Evolutionary conservation across 805 yeast species (phyloP), one percentile per base, ranked within the genome.

Genomic region (Candida insectalens): DNA sequence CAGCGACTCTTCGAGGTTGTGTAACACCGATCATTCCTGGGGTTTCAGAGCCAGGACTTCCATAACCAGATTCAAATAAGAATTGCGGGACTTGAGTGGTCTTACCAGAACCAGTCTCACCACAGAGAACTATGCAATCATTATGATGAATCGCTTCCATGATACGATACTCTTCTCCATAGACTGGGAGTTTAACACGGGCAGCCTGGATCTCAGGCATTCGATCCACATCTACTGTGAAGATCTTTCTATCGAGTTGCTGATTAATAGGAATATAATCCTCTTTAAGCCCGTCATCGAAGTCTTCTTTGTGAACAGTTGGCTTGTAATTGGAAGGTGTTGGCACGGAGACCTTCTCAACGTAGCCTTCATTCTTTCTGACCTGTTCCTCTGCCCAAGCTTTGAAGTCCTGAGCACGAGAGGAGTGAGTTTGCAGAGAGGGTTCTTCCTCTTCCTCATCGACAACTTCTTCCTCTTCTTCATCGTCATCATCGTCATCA

Each of bases 51-150:
- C 68, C 66, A 5, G 53, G 44, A 29, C 60, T 55, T 4, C 96
- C 96, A 51, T 80, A 89, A 2, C 97, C 97, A 1, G 95, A 74
- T 57, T 92, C 99, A 50, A 77, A 85, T 29, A 92, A 59, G 49
- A 92, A 92, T 53, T 92, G 99, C 0, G 99, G 98, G 4, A 92
- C 88, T 59, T 92, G 99, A 0, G 99, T 92, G 2, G 98, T 92
- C 55, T 92, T 92, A 59, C 98, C 98, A 3, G 96, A 87, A 47
- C 98, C 98, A 1, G 98, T 92, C 48, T 88, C 97, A 66, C 98
- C 98, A 62, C 96, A 89, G 18, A 92, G 68, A 10, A 92, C 79
- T 0, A 88, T 76, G 39, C 89, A 81, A 48, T 88, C 96, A 50
- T 89, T 83, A 49, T 89, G 94, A 51, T 83, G 83, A 33, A 92